Evolutionary conservation across 2,329 filamentous ascomycete genomes (phyloP).

Genomic region (Diaporthe sp.): DNA sequence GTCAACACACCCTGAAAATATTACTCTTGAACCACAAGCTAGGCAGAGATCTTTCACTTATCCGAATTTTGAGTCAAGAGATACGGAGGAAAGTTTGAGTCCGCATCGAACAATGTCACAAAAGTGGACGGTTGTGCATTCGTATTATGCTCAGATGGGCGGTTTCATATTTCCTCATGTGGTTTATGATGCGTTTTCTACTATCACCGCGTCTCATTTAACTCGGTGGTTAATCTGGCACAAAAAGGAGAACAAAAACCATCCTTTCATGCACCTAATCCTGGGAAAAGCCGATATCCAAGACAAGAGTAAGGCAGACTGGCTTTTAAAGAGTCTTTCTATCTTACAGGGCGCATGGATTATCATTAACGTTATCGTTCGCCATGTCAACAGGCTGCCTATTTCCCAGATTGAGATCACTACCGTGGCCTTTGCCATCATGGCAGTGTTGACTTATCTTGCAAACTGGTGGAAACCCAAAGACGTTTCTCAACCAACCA

Average conservation of each 20-base stretch:
- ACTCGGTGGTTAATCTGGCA: background rate
- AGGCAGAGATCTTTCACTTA: too few relatives aligned
- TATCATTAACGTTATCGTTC: background rate
- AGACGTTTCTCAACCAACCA: background rate
- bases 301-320: conserved; percentile 20
- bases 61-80: too few relatives aligned
- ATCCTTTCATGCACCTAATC: background rate
- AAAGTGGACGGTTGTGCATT: conserved; percentile 13
- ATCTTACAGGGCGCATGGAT: background rate
- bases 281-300: background rate
- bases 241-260: fast-evolving
- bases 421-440: background rate
- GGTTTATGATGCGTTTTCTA: fast-evolving
- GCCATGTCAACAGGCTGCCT: background rate
- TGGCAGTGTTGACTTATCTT: conserved; percentile 3
- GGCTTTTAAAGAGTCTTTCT: background rate
- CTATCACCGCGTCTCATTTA: background rate
- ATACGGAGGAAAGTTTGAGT: too few relatives aligned
- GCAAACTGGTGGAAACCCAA: conserved; percentile 23
- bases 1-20: background rate
- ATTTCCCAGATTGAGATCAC: conserved; percentile 7
- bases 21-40: background rate
- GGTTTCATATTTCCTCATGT: background rate
- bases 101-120: background rate
- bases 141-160: conserved; percentile 24